These are phyloP conservation scores for Eucalyptus leucophloia DNA, from an alignment of 345 rosid species.

Conservation along the genomic window DNA sequence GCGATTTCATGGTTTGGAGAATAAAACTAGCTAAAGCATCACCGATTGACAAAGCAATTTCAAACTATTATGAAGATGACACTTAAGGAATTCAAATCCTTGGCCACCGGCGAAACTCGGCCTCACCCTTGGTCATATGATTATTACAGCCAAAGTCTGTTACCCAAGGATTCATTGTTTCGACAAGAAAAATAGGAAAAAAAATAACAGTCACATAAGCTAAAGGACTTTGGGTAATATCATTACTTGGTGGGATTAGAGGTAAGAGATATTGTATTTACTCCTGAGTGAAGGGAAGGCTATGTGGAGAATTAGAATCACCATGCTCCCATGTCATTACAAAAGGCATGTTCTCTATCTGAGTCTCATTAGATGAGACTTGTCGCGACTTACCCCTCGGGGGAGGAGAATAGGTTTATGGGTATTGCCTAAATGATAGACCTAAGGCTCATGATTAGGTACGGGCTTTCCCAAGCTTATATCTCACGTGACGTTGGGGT, in stretches of 20 bases:
- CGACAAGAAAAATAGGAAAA: background rate
- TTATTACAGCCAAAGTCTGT: background rate
- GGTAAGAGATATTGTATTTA: background rate
- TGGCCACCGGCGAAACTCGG: accelerated
- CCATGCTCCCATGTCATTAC: background rate
- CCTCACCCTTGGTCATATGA: background rate
- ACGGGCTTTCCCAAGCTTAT: no score
- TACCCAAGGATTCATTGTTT: background rate
- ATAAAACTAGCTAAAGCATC: background rate
- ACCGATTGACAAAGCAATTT: background rate
- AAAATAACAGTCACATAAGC: no score
- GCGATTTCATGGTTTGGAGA: background rate
- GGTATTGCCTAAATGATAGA: no score
- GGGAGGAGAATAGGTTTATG: no score
- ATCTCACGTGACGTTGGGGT: no score
- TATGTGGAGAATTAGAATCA: background rate
- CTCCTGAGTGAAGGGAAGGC: background rate
- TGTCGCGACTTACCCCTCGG: no score
- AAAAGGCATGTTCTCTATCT: background rate
- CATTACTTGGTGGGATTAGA: background rate
- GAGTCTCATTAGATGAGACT: background rate
- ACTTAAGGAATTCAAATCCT: background rate
- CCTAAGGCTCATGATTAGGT: no score
- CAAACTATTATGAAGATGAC: background rate
- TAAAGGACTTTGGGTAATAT: background rate